These are phyloP conservation scores for Gardenia jasminoides DNA, from an alignment of 257 asterid species.

Conservation along the genomic window DNA sequence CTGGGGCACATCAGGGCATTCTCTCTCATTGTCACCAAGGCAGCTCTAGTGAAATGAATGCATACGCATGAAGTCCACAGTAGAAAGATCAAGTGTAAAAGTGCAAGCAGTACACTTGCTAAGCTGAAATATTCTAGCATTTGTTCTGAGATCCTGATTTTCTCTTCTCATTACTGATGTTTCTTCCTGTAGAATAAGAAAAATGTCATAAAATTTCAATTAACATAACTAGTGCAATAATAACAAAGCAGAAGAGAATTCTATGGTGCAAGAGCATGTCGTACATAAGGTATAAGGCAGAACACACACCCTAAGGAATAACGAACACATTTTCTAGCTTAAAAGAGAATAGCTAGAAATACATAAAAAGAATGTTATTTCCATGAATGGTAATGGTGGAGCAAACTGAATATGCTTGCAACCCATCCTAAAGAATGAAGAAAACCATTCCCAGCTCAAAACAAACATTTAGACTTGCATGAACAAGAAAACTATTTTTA, in stretches of 20 bases:
- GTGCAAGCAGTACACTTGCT: constrained; percentile 96
- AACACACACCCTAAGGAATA: neutral
- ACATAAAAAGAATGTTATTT: neutral
- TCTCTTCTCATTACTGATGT: constrained; percentile 83
- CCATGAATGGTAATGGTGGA: neutral
- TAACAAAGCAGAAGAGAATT: neutral
- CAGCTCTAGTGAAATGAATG: constrained; percentile 98
- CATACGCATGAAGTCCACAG: constrained; percentile 97
- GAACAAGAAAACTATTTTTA: neutral
- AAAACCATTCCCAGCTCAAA: neutral
- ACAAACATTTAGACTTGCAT: neutral
- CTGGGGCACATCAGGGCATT: constrained; percentile 97
- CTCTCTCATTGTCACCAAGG: constrained; percentile 93
- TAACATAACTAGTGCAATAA: too few relatives aligned
- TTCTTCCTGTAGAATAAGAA: constrained; percentile 60
- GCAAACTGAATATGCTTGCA: neutral
- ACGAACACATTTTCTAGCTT: neutral
- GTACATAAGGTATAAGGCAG: neutral
- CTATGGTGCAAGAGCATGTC: neutral
- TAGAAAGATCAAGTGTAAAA: constrained; percentile 95
- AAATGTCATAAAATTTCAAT: neutral
- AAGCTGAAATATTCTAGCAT: constrained; percentile 93
- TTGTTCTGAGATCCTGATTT: constrained; percentile 85
- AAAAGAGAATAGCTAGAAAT: neutral
- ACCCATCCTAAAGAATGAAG: neutral